phyloP scores from a whole-genome alignment of 495 filamentous ascomycete species.

The Aspergillus ostianus region DNA sequence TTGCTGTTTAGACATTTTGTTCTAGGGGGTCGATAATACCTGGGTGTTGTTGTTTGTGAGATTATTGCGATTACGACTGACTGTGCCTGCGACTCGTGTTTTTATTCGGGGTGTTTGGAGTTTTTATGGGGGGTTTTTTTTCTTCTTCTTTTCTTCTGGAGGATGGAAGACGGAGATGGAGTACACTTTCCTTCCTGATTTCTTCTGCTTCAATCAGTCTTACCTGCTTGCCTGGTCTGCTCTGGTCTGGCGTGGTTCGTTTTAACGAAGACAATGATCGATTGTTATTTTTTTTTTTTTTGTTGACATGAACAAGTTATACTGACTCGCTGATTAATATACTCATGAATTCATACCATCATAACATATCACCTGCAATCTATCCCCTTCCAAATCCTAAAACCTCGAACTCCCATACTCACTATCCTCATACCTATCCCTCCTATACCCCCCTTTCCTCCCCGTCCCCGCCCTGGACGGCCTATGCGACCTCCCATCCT shows the following conservation, averaged over 20 bases:
- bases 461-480: constrained; percentile 15
- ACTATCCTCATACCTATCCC: constrained; percentile 13
- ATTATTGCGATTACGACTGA: too few relatives aligned
- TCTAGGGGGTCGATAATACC: constrained; percentile 26
- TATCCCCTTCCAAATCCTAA: constrained; percentile 18
- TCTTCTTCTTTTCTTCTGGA: too few relatives aligned
- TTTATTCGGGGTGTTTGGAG: constrained; percentile 5
- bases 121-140: too few relatives aligned
- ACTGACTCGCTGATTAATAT: background rate
- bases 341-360: background rate
- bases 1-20: constrained; percentile 55
- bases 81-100: background rate
- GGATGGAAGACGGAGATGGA: constrained; percentile 1
- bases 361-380: background rate
- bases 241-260: constrained; percentile 1
- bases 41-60: too few relatives aligned
- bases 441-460: constrained; percentile 25
- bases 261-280: background rate
- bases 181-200: too few relatives aligned
- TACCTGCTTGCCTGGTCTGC: background rate
- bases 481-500: constrained; percentile 4
- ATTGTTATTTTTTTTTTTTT: too few relatives aligned
- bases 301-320: too few relatives aligned
- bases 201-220: too few relatives aligned
- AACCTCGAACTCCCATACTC: constrained; percentile 33